Evolutionary conservation across 2,329 filamentous ascomycete genomes (phyloP).

Genomic region (Aphanoascus verrucosus): DNA sequence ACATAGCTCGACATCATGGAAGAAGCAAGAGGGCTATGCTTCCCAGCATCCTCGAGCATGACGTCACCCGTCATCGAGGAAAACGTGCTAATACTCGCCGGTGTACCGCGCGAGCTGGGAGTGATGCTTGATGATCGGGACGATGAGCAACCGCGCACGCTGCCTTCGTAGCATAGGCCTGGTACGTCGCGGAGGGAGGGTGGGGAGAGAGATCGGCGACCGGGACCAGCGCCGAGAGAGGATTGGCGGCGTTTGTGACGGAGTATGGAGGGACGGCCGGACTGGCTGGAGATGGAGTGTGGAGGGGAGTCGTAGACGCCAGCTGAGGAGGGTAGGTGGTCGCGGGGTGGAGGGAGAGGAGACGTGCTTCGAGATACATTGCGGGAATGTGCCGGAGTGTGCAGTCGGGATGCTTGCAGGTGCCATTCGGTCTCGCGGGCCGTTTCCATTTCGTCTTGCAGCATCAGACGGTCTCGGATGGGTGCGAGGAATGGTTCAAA

Average conservation of each 20-base stretch:
- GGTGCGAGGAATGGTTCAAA: constrained; percentile 81
- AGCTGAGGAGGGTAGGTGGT: constrained; percentile 4
- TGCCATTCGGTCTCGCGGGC: constrained; percentile 11
- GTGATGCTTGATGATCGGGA: constrained; percentile 36
- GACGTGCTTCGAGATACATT: constrained; percentile 10
- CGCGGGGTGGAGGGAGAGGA: constrained; percentile 15
- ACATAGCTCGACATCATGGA: constrained; percentile 29
- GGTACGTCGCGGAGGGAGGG: constrained; percentile 38
- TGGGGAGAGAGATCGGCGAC: constrained; percentile 33
- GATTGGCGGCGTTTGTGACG: constrained; percentile 32
- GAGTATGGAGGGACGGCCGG: constrained; percentile 24
- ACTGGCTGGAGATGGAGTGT: constrained; percentile 23
- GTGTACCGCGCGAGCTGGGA: constrained; percentile 36
- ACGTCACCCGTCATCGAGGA: constrained; percentile 29
- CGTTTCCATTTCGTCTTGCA: constrained; percentile 12
- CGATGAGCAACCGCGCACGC: constrained; percentile 30
- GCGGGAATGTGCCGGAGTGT: background rate
- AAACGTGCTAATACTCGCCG: constrained; percentile 33
- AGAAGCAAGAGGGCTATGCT: constrained; percentile 25
- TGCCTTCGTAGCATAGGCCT: constrained; percentile 32
- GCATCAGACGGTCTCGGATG: constrained; percentile 46
- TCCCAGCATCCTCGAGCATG: constrained; percentile 24
- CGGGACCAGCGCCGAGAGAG: constrained; percentile 27
- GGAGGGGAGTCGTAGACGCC: constrained; percentile 26
- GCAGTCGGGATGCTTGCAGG: constrained; percentile 5